These are phyloP conservation scores for Trichoderma breve DNA, from an alignment of 2,329 filamentous ascomycete genomes.

Conservation along the genomic window DNA sequence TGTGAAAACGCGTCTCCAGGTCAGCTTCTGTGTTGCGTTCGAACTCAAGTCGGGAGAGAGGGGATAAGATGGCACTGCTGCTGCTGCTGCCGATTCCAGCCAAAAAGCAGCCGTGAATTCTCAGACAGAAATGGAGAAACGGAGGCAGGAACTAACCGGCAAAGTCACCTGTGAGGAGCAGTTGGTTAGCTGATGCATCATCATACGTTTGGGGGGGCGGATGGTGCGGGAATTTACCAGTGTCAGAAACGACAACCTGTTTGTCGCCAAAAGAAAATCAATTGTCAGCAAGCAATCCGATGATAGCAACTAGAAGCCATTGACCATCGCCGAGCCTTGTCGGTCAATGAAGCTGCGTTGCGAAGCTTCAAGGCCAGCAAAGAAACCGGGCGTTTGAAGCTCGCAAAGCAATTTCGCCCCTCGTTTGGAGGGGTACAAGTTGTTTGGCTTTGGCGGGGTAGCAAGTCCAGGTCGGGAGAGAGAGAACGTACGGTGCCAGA, in stretches of 20 bases:
- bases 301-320: background rate
- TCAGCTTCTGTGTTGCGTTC: conserved; percentile 26
- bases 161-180: conserved; percentile 62
- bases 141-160: conserved; percentile 57
- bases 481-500: conserved; percentile 79
- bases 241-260: conserved; percentile 94
- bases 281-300: conserved; percentile 2
- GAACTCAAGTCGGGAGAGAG: background rate
- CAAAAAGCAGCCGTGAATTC: background rate
- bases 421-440: background rate
- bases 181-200: conserved; percentile 27
- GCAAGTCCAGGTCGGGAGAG: background rate
- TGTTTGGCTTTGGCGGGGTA: background rate
- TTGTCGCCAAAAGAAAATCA: conserved; percentile 34
- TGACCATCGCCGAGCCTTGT: background rate
- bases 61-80: background rate
- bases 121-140: background rate
- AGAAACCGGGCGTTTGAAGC: background rate
- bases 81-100: conserved; percentile 1
- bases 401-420: background rate
- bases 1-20: conserved; percentile 40
- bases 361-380: background rate
- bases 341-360: background rate
- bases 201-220: background rate
- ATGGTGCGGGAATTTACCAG: conserved; percentile 62